Base-by-base conservation (phyloP, 2,329 filamentous ascomycete genomes). In the Diaporthe citrichinensis region DNA sequence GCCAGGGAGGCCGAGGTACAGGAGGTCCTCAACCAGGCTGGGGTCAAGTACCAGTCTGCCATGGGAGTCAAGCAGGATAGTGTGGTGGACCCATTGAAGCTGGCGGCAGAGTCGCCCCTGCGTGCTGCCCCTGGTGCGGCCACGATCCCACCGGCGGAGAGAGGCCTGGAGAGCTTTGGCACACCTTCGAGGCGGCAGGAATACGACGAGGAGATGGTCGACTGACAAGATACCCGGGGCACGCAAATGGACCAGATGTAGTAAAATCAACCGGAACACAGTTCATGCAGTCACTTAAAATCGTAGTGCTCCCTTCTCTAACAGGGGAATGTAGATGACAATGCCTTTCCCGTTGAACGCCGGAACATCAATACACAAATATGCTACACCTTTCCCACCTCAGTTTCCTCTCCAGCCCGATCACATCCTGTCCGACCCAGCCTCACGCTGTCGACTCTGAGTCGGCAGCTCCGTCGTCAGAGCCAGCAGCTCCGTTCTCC, bases 1-100 rank as follows among this genome's bases (percentile, higher is more conserved):
- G 87, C 89, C 77, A 88, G 95, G 75, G 94, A 98, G 84, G 89
- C 87, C 7, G 94, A 97, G 83, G 93, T 98, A 0, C 96, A 98
- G 84, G 88, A 89, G 28, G 85, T 97, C 73, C 86, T 98, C 71
- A 93, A 95, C 81, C 93, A 97, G 82, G 94, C 95, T 0, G 95
- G 94, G 0, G 92, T 94, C 76, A 89, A 88, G 77, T 90, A 90
- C 67, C 86, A 88, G 75, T 84, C 87, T 23, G 85, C 83, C 0
- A 83, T 89, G 79, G 85, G 83, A 0, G 78, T 74, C 39, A 76
- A 58, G 62, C 72, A 41, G 10, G 76, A 72, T 41, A 23, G 62
- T 20, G 73, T 62, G 20, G 57, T 77, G 15, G 78, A 80, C 69
- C 77, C 79, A 4, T 17, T 74, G 39, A 76, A 76, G 61, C 5